Evolutionary conservation across 257 asterid species (phyloP), one percentile per base, ranked within the genome.

Genomic region (Cynanchum wilfordii): DNA sequence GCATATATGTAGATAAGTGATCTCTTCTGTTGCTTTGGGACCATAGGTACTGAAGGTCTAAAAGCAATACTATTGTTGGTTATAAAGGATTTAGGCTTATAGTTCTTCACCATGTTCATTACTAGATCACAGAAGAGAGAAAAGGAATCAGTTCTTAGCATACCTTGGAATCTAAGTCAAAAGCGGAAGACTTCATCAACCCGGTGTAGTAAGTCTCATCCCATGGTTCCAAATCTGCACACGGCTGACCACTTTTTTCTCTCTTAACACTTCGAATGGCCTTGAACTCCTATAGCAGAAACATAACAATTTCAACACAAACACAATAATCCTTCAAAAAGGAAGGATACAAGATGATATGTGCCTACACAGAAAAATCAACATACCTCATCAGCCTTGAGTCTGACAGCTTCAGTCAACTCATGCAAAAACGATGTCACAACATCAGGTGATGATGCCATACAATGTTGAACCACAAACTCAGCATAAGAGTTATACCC

Each of bases 391-490:
- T 90, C 95, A 73, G 99, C 97, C 87, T 87, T 88, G 69, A 87
- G 84, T 82, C 90, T 86, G 86, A 92, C 90, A 83, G 87, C 84
- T 81, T 87, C 78, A 84, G 97, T 87, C 96, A 94, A 87, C 69
- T 89, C 93, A 72, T 72, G 87, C 82, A 94, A 87, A 85, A 94
- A 94, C 19, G 98, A 88, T 51, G 72, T 62, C 66, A 84, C 95
- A 76, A 91, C 95, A 82, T 89, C 93, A 65, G 99, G 97, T 66
- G 95, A 91, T 68, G 96, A 87, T 75, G 98, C 98, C 95, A 94
- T 86, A 82, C 59, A 20, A 54, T 54, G 10, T 73, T 88, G 89
- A 73, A 89, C 74, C 75, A 96, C 88, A 86, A 89, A 88, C 71
- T 87, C 96, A 69, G 96, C 85, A 83, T 94, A 94, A 68, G 91